Conservation (phyloP, 176 grass and related monocot species). For the Canna indica region DNA sequence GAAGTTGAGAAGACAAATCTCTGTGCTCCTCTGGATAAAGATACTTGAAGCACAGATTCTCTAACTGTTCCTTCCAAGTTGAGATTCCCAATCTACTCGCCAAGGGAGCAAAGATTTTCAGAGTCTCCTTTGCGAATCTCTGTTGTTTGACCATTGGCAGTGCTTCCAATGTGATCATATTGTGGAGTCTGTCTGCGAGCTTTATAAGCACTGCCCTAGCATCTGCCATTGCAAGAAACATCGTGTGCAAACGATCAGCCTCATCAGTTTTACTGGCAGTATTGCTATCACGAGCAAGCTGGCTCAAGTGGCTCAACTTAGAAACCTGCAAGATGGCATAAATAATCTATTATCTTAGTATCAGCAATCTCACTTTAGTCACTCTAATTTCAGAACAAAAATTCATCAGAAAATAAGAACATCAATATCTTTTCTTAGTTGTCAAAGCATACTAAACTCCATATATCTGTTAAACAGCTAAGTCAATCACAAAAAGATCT, state of each 20-base stretch:
- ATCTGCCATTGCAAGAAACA: slow-evolving; percentile 31
- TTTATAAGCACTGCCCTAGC: slow-evolving; percentile 49
- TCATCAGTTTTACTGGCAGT: slow-evolving; percentile 20
- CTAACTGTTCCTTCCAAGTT: slow-evolving; percentile 52
- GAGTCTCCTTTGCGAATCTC: slow-evolving; percentile 49
- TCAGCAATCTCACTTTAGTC: background rate
- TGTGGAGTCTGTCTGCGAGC: slow-evolving; percentile 59
- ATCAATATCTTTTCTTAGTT: background rate
- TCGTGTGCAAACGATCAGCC: slow-evolving; percentile 25
- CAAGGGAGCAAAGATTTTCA: slow-evolving; percentile 60
- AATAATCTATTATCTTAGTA: background rate
- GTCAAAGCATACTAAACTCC: background rate
- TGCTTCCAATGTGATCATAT: slow-evolving; percentile 56
- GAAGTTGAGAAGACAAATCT: slow-evolving; percentile 19
- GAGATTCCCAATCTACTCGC: slow-evolving; percentile 57
- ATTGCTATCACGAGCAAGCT: slow-evolving; percentile 28
- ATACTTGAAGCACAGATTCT: slow-evolving; percentile 54
- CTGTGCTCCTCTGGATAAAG: slow-evolving; percentile 42
- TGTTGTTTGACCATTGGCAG: slow-evolving; percentile 38
- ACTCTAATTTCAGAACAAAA: background rate
- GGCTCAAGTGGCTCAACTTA: slow-evolving; percentile 24
- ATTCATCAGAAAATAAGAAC: background rate
- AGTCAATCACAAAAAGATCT: background rate
- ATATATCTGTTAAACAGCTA: background rate
- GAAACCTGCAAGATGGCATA: slow-evolving; percentile 18